Conservation (phyloP, 2,329 filamentous ascomycete species). For the Alternaria angustiovoidea region DNA sequence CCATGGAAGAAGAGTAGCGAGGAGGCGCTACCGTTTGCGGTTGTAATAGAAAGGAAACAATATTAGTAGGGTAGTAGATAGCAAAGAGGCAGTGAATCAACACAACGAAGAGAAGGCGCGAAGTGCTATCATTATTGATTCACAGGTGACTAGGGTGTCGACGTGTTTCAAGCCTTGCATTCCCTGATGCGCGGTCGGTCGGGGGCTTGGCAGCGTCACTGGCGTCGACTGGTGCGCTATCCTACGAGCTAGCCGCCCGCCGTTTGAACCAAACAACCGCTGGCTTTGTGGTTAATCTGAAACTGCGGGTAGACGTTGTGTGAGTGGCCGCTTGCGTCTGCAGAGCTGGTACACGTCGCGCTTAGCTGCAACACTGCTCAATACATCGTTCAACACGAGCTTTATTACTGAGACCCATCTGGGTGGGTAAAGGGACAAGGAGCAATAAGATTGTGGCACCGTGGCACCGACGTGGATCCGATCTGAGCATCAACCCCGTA, state of each 20-base stretch:
- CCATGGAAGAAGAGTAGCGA: constrained; percentile 13
- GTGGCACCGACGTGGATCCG: constrained; percentile 10
- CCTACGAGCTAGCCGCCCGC: constrained; percentile 16
- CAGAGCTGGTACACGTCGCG: background rate
- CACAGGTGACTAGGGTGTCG: constrained; percentile 12
- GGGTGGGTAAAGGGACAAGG: constrained; percentile 13
- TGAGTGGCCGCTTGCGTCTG: background rate
- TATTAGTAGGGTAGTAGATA: background rate
- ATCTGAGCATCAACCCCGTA: constrained; percentile 17
- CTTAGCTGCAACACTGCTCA: background rate
- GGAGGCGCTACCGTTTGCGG: constrained; percentile 1
- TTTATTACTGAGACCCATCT: background rate
- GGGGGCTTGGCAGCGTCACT: constrained; percentile 23
- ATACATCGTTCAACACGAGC: background rate
- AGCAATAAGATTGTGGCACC: constrained; percentile 10
- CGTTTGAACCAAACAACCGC: constrained; percentile 15
- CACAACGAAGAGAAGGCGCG: constrained; percentile 6
- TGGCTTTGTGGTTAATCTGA: constrained; percentile 1
- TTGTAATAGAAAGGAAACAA: background rate
- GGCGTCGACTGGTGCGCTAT: constrained; percentile 4
- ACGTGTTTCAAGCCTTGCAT: constrained; percentile 25
- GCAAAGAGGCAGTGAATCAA: constrained; percentile 5
- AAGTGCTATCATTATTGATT: constrained; percentile 12
- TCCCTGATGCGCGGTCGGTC: constrained; percentile 18
- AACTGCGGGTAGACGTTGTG: background rate